Percentiles rank a stretch among this genome's conserved stretches.
phyloP scores from a whole-genome alignment of 164 flowering plant genomes.

The Echeveria elegans region DNA sequence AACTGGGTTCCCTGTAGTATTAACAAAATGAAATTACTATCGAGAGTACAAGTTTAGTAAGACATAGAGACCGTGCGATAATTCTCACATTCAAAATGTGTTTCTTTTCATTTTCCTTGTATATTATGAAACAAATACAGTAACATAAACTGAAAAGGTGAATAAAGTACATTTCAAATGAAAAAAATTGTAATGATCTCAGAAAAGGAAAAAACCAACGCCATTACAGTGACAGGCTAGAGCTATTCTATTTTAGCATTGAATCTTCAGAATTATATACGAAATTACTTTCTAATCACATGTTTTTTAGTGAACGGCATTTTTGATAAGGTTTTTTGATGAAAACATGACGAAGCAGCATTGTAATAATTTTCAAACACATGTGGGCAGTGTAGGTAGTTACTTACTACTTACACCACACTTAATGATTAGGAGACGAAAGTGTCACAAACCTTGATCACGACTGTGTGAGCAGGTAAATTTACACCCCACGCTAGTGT shows the following conservation, averaged over 20 bases:
- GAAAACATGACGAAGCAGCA: neutral
- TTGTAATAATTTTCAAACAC: neutral
- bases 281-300: neutral
- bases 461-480: constrained; percentile 98
- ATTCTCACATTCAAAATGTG: too few species aligned
- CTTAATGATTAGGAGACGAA: neutral
- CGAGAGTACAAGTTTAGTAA: neutral
- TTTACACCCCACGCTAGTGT: constrained; percentile 99
- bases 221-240: too few species aligned
- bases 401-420: neutral
- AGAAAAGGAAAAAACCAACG: too few species aligned
- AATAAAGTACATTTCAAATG: too few species aligned
- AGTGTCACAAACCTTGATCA: constrained; percentile 66
- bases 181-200: too few species aligned
- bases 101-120: too few species aligned
- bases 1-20: constrained; percentile 81
- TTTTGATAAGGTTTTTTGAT: neutral
- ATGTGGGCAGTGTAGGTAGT: neutral
- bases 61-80: neutral
- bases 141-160: too few species aligned
- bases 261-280: too few species aligned
- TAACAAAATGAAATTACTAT: neutral
- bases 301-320: neutral
- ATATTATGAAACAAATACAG: too few species aligned
- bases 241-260: too few species aligned